Percentiles rank a stretch among this genome's conserved stretches.
These are phyloP conservation scores for Tetrahymena elliotti DNA, from an alignment of 73 alveolate genomes.

Conservation along the genomic window DNA sequence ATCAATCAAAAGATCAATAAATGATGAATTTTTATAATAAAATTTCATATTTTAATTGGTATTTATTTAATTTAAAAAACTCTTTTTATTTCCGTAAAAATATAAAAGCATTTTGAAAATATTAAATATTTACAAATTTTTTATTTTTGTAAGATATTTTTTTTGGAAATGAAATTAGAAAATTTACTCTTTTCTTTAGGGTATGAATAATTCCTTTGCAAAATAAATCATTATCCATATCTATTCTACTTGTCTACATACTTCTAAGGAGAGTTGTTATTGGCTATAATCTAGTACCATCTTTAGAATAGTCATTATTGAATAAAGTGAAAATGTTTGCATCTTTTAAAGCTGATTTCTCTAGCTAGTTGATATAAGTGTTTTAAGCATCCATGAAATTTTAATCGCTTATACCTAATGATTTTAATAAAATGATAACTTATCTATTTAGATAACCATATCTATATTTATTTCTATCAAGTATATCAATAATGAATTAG, in stretches of 20 bases:
- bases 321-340: conserved; percentile 9
- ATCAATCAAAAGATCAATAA: too few relatives aligned
- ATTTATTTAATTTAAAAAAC: too few relatives aligned
- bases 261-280: background rate
- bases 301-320: conserved; percentile 3
- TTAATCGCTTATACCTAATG: conserved; percentile 47
- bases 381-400: conserved; percentile 41
- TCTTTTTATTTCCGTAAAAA: too few relatives aligned
- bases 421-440: conserved; percentile 57
- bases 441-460: conserved; percentile 76
- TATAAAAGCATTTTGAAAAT: too few relatives aligned
- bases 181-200: conserved; percentile 15
- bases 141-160: too few relatives aligned
- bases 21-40: too few relatives aligned
- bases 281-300: conserved; percentile 1
- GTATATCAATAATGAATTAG: conserved; percentile 46
- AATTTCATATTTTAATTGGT: too few relatives aligned
- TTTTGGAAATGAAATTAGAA: too few relatives aligned
- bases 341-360: conserved; percentile 48
- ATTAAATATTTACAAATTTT: too few relatives aligned
- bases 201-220: conserved; percentile 1
- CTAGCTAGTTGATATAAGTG: conserved; percentile 42
- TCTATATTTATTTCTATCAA: conserved; percentile 63
- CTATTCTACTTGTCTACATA: background rate
- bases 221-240: background rate